Evolutionary conservation across 345 rosid species (phyloP), one percentile per base, ranked within the genome.

Genomic region (Cardamine occulta): DNA sequence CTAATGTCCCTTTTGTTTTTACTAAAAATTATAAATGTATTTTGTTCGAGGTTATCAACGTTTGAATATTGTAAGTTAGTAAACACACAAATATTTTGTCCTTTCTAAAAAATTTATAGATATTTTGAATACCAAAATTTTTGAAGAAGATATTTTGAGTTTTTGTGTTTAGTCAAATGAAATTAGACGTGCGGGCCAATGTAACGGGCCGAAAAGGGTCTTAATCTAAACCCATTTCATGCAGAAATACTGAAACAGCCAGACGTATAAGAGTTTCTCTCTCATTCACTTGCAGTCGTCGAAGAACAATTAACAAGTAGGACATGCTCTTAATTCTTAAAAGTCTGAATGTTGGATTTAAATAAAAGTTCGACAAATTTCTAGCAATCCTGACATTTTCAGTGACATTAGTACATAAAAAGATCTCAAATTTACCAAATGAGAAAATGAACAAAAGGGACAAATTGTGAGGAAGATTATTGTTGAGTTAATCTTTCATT

Each of bases 1-100:
- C 11, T 60, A 24, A 49, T 49, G 40, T 72, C 68, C 37, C 56
- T 28, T 45, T 45, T 37, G 29, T 60, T 60, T 60, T 21, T 13
- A 39, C 14, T 12, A 0, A 39, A 59, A 18, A 11, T 11, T 35
- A 60, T 60, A 37, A 5, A 10, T 37, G 7, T 8, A 4, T 58
- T n/a, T 9, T 2, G 1, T 18, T 59, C 8, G 34, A 37, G 7
- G 34, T 13, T 15, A 13, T 7, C 52, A 15, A 40, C 52, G 66
- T 23, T 1, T 23, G 13, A 37, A 21, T 32, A 28, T n/a, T 45
- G 51, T 45, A n/a, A 40, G 31, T 28, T 28, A 4, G 31, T 28
- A 2, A 3, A 37, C 19, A n/a, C 9, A n/a, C 49, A 44, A 7
- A 47, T n/a, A 47, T 37, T 35, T 8, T 9, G 11, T 35, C 39